Percentiles rank a stretch among this genome's conserved stretches.
Conservation (phyloP, 2,329 filamentous ascomycete genomes). For the Verticillium albo-atrum region DNA sequence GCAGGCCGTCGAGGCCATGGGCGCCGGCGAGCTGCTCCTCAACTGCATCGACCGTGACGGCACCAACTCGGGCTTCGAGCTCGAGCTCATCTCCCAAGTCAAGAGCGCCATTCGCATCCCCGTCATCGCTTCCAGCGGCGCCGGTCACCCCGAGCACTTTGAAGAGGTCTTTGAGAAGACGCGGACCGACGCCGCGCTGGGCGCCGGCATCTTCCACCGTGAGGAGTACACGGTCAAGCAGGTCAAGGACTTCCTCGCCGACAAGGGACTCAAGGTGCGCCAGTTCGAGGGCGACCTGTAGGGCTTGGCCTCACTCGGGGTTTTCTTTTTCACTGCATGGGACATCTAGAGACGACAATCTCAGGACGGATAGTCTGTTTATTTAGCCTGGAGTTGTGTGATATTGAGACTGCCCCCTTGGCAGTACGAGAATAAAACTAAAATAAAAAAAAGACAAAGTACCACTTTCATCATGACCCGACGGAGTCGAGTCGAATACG, state of each 20-base stretch:
- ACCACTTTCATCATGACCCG: background rate
- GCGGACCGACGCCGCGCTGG: slow-evolving; percentile 83
- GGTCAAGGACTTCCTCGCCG: slow-evolving; percentile 78
- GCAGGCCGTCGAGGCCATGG: slow-evolving; percentile 91
- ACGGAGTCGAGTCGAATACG: background rate
- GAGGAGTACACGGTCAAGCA: slow-evolving; percentile 92
- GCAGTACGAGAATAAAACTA: slow-evolving; percentile 1
- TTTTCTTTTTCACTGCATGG: background rate
- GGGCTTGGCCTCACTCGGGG: slow-evolving; percentile 1
- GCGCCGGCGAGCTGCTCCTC: slow-evolving; percentile 85
- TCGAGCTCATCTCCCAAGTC: slow-evolving; percentile 85
- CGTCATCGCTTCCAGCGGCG: slow-evolving; percentile 91
- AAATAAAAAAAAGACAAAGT: slow-evolving; percentile 8
- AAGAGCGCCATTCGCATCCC: slow-evolving; percentile 86
- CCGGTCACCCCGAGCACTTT: slow-evolving; percentile 84
- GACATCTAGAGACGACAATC: background rate
- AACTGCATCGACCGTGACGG: slow-evolving; percentile 99
- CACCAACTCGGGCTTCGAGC: slow-evolving; percentile 88
- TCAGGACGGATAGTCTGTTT: background rate
- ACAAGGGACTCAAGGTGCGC: slow-evolving; percentile 72
- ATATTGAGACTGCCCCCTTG: background rate
- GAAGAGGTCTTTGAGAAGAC: slow-evolving; percentile 85
- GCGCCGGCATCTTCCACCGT: slow-evolving; percentile 96
- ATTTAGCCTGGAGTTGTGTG: background rate
- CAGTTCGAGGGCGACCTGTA: slow-evolving; percentile 61